Evolutionary conservation across 768 basidiomycete genomes (phyloP), one percentile per base, ranked within the genome.

Genomic region (Serendipita indica): DNA sequence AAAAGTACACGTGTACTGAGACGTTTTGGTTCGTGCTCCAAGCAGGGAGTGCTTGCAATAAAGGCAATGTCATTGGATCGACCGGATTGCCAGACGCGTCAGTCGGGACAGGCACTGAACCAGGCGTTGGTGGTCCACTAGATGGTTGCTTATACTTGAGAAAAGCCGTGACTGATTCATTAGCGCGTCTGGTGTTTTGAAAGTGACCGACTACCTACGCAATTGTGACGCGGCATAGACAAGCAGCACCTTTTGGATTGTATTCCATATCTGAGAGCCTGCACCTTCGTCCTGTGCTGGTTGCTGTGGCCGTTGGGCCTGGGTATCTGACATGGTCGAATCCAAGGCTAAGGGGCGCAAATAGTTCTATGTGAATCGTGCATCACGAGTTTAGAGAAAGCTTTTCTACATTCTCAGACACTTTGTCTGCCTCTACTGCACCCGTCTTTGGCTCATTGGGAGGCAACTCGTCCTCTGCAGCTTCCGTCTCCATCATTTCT

Each of bases 1-100:
- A 80, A 33, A 91, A 70, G 65, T 82, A 78, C 2, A 89, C 79
- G 60, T 89, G 77, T 78, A 89, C 82, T 16, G 45, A 46, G 12
- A 46, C 25, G 22, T 61, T 62, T 18, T 30, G 57, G 58, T 58
- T 33, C n/a, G 25, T 60, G 33, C 33, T 33, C 25, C 58, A 27
- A 33, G 20, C 25, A 10, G 43, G 57, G n/a, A 12, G 41, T 6
- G 7, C 43, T 3, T 34, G 18, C 52, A 49, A 25, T 13, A 13
- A 45, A 30, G 56, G 27, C 46, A 34, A 33, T 32, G 56, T 60
- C 18, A 30, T 32, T 58, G 27, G 41, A 13, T 32, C 25, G 6
- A 54, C 25, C 25, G 25, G 58, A 46, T 33, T 61, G 46, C 60
- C 58, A 45, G 59, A 58, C 35, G 37, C 33, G 41, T 46, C 45